Base-by-base conservation (phyloP, 306 rosid genomes). In the Trifolium pratense region DNA sequence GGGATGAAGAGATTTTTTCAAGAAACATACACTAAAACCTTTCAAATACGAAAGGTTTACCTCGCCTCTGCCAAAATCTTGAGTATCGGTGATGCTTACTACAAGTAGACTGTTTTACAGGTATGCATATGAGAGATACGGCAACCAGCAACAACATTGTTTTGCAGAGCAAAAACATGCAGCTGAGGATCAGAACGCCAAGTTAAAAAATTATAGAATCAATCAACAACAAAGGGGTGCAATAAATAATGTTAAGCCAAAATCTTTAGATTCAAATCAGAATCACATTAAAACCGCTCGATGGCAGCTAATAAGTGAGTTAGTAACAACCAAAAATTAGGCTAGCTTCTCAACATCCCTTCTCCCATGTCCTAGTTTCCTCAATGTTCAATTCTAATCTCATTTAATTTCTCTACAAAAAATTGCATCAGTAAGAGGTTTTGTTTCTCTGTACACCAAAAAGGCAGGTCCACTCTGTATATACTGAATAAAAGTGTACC, bases 391-490 rank as follows among this genome's bases (percentile, higher is more conserved):
- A 63, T 63, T 20, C 85, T 75, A 73, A 55, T 67, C 78, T 73
- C 68, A 79, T 72, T 72, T 70, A 78, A 69, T 74, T 75, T 79
- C 82, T 64, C 85, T 83, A 63, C 70, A 82, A 86, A 84, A 84
- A 83, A 73, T 32, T 29, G 60, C 64, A 57, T 74, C 76, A 55
- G 73, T 80, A 71, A 66, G 51, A 21, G 73, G 80, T 57, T 21
- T 65, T 75, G 55, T 45, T 77, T 79, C 70, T 73, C 82, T 88
- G 91, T 89, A 89, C 91, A 90, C 79, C 83, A 76, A 78, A 77
- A 72, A 6, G 49, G 49, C 66, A 71, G 39, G 71, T 75, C 79
- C 79, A 84, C 87, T 70, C 86, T 75, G 79, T 89, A 89, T 90
- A 89, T 77, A 14, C 29, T 45, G 46, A 65, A 32, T 57, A 39